Evolutionary conservation across 2,329 filamentous ascomycete genomes (phyloP), one percentile per base, ranked within the genome.

Genomic region (Colletotrichum brevisporum): DNA sequence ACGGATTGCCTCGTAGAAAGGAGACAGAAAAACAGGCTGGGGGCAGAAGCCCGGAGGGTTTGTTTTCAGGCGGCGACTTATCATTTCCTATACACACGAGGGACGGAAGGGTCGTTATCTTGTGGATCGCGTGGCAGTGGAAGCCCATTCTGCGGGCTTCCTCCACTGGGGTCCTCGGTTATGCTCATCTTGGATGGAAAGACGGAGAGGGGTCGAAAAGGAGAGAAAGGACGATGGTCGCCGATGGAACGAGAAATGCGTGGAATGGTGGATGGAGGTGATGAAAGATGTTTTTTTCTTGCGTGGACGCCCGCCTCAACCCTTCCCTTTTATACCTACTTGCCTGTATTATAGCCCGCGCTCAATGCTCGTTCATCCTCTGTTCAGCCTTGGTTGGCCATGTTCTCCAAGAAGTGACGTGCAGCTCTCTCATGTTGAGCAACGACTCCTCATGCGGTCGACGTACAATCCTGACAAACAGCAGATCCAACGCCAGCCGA

Each of bases 321-420:
- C 63, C 56, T 70, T 70, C 45, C 67, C 67, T 70, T 52, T 57
- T 68, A 69, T 66, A 70, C 67, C 67, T 70, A 68, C 64, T 36
- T 68, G 67, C 52, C 63, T 70, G 67, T 70, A 68, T 57, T 68
- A 70, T 70, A 70, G 63, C 62, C 56, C 67, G 67, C 57, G 67
- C 63, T 63, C 56, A 70, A 63, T 68, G 67, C 62, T 55, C 66
- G 66, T 73, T 69, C 72, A 72, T 65, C 73, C 73, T 69, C 67
- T 74, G 62, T 69, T 69, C 66, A 69, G 60, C 26, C 15, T 9
- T 41, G 4, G 27, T 9, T 8, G 41, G 41, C 31, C 13, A 24
- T 5, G 13, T 12, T 8, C 9, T 36, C n/a, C 26, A 12, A 13
- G n/a, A 54, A 13, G 26, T 48, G n/a, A 4, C 24, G 26, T 13